Evolutionary conservation across 805 yeast species (phyloP).

Genomic region (Schizosaccharomyces osmophilus): DNA sequence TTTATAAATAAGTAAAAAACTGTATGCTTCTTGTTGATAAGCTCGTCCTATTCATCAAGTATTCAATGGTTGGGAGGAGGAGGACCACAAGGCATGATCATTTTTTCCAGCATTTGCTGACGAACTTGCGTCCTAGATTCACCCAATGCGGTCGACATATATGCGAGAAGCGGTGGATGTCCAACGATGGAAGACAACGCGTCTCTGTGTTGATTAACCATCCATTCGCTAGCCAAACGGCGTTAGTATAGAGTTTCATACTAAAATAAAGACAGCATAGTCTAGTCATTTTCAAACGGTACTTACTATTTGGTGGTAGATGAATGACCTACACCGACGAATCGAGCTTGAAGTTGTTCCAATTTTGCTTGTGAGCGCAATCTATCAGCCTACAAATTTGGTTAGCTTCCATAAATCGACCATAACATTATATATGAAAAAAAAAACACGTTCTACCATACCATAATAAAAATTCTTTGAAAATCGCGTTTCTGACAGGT

Average conservation of each 20-base stretch:
- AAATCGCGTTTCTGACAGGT: no score
- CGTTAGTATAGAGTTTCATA: background rate
- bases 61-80: slow-evolving; percentile 5
- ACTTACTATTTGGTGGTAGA: slow-evolving; percentile 30
- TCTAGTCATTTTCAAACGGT: slow-evolving; percentile 3
- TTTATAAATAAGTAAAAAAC: background rate
- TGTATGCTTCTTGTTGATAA: background rate
- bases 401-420: background rate
- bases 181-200: slow-evolving; percentile 37
- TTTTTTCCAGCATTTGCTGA: slow-evolving; percentile 11
- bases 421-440: no score
- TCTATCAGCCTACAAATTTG: slow-evolving; percentile 8
- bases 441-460: no score
- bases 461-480: no score
- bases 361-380: slow-evolving; percentile 10
- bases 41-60: background rate
- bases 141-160: slow-evolving; percentile 28
- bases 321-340: slow-evolving; percentile 54
- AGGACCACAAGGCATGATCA: slow-evolving; percentile 12
- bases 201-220: slow-evolving; percentile 40
- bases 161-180: slow-evolving; percentile 30
- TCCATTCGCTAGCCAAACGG: slow-evolving; percentile 27
- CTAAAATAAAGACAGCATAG: background rate
- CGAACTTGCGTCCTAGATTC: slow-evolving; percentile 16
- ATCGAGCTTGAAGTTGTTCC: slow-evolving; percentile 9